phyloP scores from a whole-genome alignment of 345 rosid genomes.

The Eucalyptus melliodora region DNA sequence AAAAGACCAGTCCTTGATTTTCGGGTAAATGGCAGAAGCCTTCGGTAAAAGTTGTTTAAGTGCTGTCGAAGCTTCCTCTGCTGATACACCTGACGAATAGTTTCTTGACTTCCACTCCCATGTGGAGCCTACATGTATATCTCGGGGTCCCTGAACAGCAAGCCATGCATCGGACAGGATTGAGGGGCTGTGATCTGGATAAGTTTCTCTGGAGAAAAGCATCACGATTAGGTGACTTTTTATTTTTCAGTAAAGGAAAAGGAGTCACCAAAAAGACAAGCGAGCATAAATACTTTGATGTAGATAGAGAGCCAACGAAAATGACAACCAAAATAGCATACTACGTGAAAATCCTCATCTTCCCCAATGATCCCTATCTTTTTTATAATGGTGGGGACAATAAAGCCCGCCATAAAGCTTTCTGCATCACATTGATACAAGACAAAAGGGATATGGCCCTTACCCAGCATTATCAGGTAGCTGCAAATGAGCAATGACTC shows the following conservation, averaged over 20 bases:
- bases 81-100: slow-evolving; percentile 40
- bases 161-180: slow-evolving; percentile 86
- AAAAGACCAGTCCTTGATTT: slow-evolving; percentile 49
- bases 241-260: background rate
- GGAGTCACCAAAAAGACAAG: background rate
- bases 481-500: slow-evolving; percentile 59
- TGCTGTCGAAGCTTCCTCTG: slow-evolving; percentile 65
- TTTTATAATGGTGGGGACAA: background rate
- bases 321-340: background rate
- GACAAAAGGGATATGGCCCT: background rate
- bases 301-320: background rate
- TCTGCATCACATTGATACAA: background rate
- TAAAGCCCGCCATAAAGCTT: background rate
- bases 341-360: background rate
- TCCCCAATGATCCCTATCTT: background rate
- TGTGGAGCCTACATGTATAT: slow-evolving; percentile 65
- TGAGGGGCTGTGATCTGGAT: slow-evolving; percentile 58
- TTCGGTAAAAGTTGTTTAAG: slow-evolving; percentile 69
- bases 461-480: slow-evolving; percentile 41
- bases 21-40: slow-evolving; percentile 57
- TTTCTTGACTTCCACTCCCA: slow-evolving; percentile 92
- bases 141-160: slow-evolving; percentile 54
- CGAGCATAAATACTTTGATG: background rate
- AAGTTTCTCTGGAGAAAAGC: slow-evolving; percentile 38
- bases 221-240: background rate